phyloP scores from a whole-genome alignment of 306 rosid species.

The Ceratonia siliqua region DNA sequence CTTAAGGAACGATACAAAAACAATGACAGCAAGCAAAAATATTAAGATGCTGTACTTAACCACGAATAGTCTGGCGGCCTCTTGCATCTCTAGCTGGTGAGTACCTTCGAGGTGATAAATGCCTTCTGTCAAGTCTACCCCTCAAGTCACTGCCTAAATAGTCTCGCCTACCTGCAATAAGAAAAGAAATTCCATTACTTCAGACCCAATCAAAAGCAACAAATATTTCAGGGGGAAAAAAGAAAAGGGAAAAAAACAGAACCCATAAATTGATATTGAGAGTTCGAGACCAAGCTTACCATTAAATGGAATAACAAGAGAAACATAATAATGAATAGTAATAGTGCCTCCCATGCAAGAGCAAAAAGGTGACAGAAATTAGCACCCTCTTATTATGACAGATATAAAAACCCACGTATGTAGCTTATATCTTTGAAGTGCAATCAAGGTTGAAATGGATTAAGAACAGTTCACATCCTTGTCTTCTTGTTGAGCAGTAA shows the following conservation, averaged over 20 bases:
- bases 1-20: conserved; percentile 19
- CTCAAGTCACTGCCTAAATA: conserved; percentile 73
- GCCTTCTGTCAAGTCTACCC: conserved; percentile 76
- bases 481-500: conserved; percentile 55
- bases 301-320: conserved; percentile 65
- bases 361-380: conserved; percentile 58
- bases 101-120: conserved; percentile 59
- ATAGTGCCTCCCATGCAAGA: conserved; percentile 67
- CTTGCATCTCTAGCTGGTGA: conserved; percentile 72
- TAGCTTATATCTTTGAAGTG: conserved; percentile 60
- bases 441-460: conserved; percentile 49
- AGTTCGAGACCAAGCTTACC: conserved; percentile 89
- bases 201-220: conserved; percentile 27
- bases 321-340: conserved; percentile 72
- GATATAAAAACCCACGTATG: conserved; percentile 53
- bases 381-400: conserved; percentile 48
- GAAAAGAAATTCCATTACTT: conserved; percentile 33
- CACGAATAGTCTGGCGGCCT: conserved; percentile 54
- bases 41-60: conserved; percentile 47
- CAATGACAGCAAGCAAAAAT: conserved; percentile 29
- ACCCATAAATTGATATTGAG: conserved; percentile 37
- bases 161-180: conserved; percentile 68
- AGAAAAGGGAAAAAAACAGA: conserved; percentile 16
- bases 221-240: conserved; percentile 18
- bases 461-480: conserved; percentile 51